Conservation (phyloP, 2,329 filamentous ascomycete species). For the Trichoderma sp. region DNA sequence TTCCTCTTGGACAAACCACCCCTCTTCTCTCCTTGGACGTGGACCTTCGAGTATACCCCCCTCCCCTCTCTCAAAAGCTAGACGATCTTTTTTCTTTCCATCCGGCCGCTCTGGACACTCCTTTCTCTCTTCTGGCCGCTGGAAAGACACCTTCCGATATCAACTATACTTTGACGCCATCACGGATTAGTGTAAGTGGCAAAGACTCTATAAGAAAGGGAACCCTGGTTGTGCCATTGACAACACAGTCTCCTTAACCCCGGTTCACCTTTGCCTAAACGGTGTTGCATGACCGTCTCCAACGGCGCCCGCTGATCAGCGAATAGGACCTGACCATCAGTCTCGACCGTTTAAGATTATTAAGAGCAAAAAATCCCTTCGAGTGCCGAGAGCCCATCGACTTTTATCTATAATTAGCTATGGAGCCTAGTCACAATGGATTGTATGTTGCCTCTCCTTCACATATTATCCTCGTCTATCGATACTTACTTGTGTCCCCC, state of each 20-base stretch:
- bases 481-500: slow-evolving; percentile 15
- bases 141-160: neutral
- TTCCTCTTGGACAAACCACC: neutral
- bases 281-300: slow-evolving; percentile 20
- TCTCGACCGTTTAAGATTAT: slow-evolving; percentile 19
- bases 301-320: slow-evolving; percentile 21
- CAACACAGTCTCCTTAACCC: slow-evolving; percentile 9
- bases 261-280: slow-evolving; percentile 20
- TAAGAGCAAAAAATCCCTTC: slow-evolving; percentile 4
- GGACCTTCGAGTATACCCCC: neutral
- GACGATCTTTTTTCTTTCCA: neutral
- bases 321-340: slow-evolving; percentile 10
- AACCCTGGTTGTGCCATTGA: slow-evolving; percentile 11
- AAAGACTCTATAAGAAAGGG: slow-evolving; percentile 11
- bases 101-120: neutral
- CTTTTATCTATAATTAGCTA: slow-evolving; percentile 19
- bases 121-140: neutral
- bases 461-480: slow-evolving; percentile 1
- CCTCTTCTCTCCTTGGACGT: neutral
- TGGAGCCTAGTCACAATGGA: slow-evolving; percentile 20
- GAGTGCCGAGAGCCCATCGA: slow-evolving; percentile 13
- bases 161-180: slow-evolving; percentile 14
- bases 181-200: slow-evolving; percentile 20
- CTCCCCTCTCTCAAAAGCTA: neutral
- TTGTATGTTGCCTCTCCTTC: slow-evolving; percentile 19